Evolutionary conservation across 306 rosid species (phyloP).

Genomic region (Sindora glabra): DNA sequence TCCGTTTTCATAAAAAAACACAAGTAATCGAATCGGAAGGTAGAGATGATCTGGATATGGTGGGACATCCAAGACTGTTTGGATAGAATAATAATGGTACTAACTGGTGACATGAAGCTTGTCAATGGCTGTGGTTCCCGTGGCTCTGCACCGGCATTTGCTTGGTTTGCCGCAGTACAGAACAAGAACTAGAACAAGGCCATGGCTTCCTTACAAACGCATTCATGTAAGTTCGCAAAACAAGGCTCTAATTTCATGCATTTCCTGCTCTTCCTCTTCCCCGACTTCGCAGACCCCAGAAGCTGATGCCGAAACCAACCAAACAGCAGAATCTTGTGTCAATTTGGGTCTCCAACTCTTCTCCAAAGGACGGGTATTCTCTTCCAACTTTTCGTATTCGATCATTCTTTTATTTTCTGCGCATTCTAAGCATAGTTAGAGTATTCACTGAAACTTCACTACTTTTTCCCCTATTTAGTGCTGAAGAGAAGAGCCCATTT

Average conservation of each 20-base stretch:
- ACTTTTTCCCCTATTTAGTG: neutral
- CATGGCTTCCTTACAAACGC: slow-evolving; percentile 23
- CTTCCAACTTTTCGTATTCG: neutral
- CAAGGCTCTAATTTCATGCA: slow-evolving; percentile 18
- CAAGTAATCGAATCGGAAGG: neutral
- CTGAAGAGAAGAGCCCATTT: neutral
- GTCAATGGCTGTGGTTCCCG: slow-evolving; percentile 56
- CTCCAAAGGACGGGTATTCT: slow-evolving; percentile 79
- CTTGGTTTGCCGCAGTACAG: slow-evolving; percentile 40
- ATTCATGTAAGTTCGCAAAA: slow-evolving; percentile 16
- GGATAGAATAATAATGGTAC: neutral
- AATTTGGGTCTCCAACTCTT: slow-evolving; percentile 86
- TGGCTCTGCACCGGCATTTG: slow-evolving; percentile 41
- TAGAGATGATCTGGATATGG: slow-evolving; percentile 7
- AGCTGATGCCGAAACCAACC: slow-evolving; percentile 34
- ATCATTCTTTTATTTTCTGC: neutral
- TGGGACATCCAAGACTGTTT: neutral
- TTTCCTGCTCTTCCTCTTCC: slow-evolving; percentile 35
- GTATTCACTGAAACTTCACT: neutral
- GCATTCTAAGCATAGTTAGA: neutral
- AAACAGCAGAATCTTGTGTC: slow-evolving; percentile 80
- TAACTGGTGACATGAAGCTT: slow-evolving; percentile 22
- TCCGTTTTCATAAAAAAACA: neutral
- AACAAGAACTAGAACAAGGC: slow-evolving; percentile 12
- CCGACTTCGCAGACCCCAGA: slow-evolving; percentile 69